A percentile compares a stretch with the other conserved stretches of the same genome.
Conservation (phyloP, 805 yeast species). For the Tetrapisispora taiwanensis region DNA sequence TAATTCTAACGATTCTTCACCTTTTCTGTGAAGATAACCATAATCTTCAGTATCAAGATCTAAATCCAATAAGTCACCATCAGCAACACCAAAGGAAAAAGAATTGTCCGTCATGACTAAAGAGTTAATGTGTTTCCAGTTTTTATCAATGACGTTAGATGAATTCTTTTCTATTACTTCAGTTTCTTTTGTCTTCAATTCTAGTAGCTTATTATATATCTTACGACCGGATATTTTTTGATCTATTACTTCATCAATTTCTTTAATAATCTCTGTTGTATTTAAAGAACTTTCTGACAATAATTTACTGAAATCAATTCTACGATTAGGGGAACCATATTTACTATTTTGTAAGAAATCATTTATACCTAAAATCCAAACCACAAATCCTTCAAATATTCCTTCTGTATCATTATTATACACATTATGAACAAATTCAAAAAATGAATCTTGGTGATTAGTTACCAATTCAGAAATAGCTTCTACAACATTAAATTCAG, state of each 20-base stretch:
- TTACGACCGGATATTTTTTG: slow-evolving; percentile 30
- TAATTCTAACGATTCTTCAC: slow-evolving; percentile 22
- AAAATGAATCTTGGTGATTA: slow-evolving; percentile 62
- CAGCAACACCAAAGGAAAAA: slow-evolving; percentile 40
- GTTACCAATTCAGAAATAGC: slow-evolving; percentile 55
- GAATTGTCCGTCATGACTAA: slow-evolving; percentile 34
- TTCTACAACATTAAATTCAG: slow-evolving; percentile 48
- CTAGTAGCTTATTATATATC: slow-evolving; percentile 22
- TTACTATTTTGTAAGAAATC: slow-evolving; percentile 55
- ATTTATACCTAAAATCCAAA: slow-evolving; percentile 65
- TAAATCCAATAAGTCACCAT: slow-evolving; percentile 38
- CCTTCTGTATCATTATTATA: slow-evolving; percentile 65
- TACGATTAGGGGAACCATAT: slow-evolving; percentile 30
- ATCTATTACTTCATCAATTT: slow-evolving; percentile 32
- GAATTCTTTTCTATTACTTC: slow-evolving; percentile 11
- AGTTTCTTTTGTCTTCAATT: slow-evolving; percentile 15
- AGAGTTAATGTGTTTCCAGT: slow-evolving; percentile 37
- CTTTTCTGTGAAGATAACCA: slow-evolving; percentile 12
- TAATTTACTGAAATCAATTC: slow-evolving; percentile 37
- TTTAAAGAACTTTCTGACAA: slow-evolving; percentile 14
- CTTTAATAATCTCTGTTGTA: slow-evolving; percentile 25
- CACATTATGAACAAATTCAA: slow-evolving; percentile 70
- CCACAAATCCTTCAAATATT: slow-evolving; percentile 59
- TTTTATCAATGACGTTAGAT: slow-evolving; percentile 19
- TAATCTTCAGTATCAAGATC: slow-evolving; percentile 27